A percentile compares a stretch with the other conserved stretches of the same genome.
Evolutionary conservation across 768 basidiomycete species (phyloP).

Genomic region (Sporobolomyces pararoseus): DNA sequence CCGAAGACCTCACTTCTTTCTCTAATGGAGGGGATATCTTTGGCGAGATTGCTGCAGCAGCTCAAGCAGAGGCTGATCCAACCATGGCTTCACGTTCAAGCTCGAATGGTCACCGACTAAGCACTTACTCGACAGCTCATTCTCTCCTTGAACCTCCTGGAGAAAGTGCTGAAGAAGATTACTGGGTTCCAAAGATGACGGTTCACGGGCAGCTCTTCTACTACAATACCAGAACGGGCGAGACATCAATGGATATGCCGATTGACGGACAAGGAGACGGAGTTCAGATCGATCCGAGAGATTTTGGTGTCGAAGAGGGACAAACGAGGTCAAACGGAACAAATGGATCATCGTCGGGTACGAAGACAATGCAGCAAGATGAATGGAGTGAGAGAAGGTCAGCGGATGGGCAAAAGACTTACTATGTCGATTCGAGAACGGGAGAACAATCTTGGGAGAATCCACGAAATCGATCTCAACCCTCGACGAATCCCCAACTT

Average conservation of each 20-base stretch:
- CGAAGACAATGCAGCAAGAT: not conserved
- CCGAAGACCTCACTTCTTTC: constrained; percentile 34
- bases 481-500: not conserved
- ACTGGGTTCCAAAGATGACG: constrained; percentile 86
- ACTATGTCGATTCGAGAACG: constrained; percentile 30
- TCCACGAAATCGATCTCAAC: not conserved
- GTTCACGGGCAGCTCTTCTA: constrained; percentile 88
- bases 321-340: not conserved
- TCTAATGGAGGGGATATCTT: constrained; percentile 45
- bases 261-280: constrained; percentile 37
- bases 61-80: constrained; percentile 15
- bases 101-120: not conserved
- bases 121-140: not conserved
- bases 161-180: constrained; percentile 55
- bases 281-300: constrained; percentile 20
- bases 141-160: not conserved
- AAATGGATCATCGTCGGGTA: not conserved
- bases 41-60: constrained; percentile 44
- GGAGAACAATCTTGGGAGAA: constrained; percentile 33
- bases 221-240: constrained; percentile 65
- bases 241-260: constrained; percentile 61
- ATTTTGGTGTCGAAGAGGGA: constrained; percentile 11
- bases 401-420: constrained; percentile 12
- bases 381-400: constrained; percentile 25
- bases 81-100: not conserved